Evolutionary conservation across 2,329 filamentous ascomycete species (phyloP).

Genomic region (Fusarium tricinctum): DNA sequence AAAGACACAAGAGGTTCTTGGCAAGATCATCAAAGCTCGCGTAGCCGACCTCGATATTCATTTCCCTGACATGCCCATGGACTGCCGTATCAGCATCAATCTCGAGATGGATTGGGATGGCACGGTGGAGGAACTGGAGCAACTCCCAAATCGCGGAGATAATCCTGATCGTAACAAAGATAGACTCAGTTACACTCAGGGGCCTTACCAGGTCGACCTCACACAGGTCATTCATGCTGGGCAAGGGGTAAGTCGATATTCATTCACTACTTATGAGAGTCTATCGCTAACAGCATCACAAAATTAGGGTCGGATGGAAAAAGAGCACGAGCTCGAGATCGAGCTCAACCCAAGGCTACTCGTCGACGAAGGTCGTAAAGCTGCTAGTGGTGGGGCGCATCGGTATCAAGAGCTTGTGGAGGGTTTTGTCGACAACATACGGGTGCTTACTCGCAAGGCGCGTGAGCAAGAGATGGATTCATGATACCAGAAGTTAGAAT

Average conservation of each 20-base stretch:
- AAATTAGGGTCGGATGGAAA: slow-evolving; percentile 61
- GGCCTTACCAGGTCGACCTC: slow-evolving; percentile 89
- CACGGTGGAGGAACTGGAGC: slow-evolving; percentile 69
- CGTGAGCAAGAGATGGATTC: slow-evolving; percentile 45
- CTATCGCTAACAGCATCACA: slow-evolving; percentile 24
- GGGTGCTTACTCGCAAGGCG: slow-evolving; percentile 67
- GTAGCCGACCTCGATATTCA: slow-evolving; percentile 89
- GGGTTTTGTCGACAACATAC: slow-evolving; percentile 80
- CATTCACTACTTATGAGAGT: background rate
- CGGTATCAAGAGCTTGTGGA: slow-evolving; percentile 77
- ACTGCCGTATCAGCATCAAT: slow-evolving; percentile 95
- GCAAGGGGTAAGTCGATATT: slow-evolving; percentile 55
- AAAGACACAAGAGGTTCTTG: slow-evolving; percentile 76
- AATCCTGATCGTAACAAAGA: slow-evolving; percentile 83
- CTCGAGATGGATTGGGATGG: slow-evolving; percentile 92
- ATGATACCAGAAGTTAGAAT: background rate
- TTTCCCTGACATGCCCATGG: slow-evolving; percentile 81
- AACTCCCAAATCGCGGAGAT: slow-evolving; percentile 55
- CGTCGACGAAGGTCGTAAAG: slow-evolving; percentile 73
- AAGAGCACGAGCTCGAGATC: slow-evolving; percentile 86
- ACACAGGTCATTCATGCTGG: slow-evolving; percentile 81
- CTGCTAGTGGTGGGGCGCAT: slow-evolving; percentile 66
- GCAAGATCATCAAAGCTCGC: slow-evolving; percentile 92
- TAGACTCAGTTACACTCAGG: slow-evolving; percentile 89
- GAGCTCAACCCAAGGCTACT: slow-evolving; percentile 77